Evolutionary conservation across 495 filamentous ascomycete species (phyloP).

Genomic region (Endocarpon pusillum): DNA sequence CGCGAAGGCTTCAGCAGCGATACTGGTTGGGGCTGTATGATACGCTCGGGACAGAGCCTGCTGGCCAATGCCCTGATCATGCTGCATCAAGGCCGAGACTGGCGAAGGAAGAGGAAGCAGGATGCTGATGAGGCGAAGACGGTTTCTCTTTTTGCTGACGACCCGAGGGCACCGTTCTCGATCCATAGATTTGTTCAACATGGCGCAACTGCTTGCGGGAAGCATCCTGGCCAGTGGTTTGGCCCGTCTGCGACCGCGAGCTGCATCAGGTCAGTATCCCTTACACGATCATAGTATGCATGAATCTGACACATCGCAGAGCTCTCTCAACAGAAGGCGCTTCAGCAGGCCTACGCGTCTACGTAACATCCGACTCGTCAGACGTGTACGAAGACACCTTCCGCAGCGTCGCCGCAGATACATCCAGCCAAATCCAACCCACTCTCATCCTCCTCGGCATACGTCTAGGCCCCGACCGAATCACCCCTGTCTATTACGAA

Average conservation of each 20-base stretch:
- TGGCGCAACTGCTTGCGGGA: conserved; percentile 76
- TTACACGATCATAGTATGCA: not conserved
- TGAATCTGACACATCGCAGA: conserved; percentile 30
- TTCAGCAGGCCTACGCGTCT: conserved; percentile 50
- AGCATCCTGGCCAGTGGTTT: conserved; percentile 97
- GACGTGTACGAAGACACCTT: conserved; percentile 89
- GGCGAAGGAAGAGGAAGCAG: conserved; percentile 50
- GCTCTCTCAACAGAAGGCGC: conserved; percentile 47
- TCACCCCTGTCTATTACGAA: conserved; percentile 86
- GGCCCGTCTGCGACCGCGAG: conserved; percentile 93
- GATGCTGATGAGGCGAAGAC: conserved; percentile 48
- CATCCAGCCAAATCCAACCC: conserved; percentile 50
- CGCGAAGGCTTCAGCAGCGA: conserved; percentile 79
- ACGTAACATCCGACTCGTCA: conserved; percentile 73
- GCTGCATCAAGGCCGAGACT: conserved; percentile 70
- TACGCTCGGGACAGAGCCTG: conserved; percentile 84
- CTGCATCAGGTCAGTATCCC: conserved; percentile 69
- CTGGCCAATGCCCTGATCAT: conserved; percentile 69
- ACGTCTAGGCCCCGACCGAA: conserved; percentile 78
- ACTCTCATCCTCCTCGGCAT: conserved; percentile 80
- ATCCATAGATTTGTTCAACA: conserved; percentile 89
- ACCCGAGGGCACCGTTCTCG: conserved; percentile 73
- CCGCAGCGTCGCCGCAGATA: conserved; percentile 49
- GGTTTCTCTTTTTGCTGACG: conserved; percentile 78
- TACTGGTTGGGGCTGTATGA: conserved; percentile 98